Conservation (phyloP, 2,329 filamentous ascomycete genomes). For the Epichloe brachyelytri region DNA sequence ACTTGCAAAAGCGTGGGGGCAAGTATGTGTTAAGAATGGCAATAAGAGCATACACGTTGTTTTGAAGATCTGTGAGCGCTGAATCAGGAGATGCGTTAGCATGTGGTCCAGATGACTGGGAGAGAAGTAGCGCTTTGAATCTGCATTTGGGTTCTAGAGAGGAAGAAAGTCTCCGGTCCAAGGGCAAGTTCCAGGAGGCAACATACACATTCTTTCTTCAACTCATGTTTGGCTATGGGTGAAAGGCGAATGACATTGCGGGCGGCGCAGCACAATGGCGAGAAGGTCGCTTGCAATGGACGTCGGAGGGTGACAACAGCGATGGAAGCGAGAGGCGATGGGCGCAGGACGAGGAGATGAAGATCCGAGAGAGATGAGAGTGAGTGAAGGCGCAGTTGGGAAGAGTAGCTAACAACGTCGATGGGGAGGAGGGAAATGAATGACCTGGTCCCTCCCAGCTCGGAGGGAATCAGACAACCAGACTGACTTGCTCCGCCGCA, state of each 20-base stretch:
- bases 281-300: slow-evolving; percentile 4
- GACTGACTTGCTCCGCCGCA: no score
- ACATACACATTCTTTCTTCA: slow-evolving; percentile 32
- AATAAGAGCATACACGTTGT: slow-evolving; percentile 32
- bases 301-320: background rate
- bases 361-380: background rate
- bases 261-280: slow-evolving; percentile 17
- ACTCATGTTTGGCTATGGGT: slow-evolving; percentile 24
- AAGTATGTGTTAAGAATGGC: background rate
- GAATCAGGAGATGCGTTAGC: slow-evolving; percentile 8
- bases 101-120: slow-evolving; percentile 4
- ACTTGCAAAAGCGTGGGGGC: background rate
- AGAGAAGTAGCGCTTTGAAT: background rate
- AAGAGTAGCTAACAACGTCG: background rate
- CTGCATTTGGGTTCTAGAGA: background rate
- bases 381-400: background rate
- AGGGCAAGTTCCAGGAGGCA: background rate
- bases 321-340: background rate
- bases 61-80: slow-evolving; percentile 37
- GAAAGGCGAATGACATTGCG: slow-evolving; percentile 21
- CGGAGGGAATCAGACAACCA: no score
- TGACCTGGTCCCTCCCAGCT: background rate
- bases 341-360: background rate
- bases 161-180: background rate
- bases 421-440: background rate